These are phyloP conservation scores for Ustilago hordei DNA, from an alignment of 1,284 basidiomycete genomes.

Conservation along the genomic window DNA sequence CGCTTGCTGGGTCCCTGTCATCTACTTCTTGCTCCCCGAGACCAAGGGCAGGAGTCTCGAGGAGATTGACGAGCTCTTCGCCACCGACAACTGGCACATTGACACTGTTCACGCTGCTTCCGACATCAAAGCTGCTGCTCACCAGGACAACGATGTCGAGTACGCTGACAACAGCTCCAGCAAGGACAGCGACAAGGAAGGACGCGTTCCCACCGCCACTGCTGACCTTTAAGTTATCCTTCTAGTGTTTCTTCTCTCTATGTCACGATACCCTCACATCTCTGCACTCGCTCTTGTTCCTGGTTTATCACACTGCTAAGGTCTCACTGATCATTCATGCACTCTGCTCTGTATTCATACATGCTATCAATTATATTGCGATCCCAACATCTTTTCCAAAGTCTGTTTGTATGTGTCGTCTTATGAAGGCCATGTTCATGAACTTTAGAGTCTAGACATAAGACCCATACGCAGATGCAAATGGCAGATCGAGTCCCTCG, in stretches of 20 bases:
- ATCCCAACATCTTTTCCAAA: not conserved
- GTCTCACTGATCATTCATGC: not conserved
- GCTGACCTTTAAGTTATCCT: constrained; percentile 11
- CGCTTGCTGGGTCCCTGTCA: constrained; percentile 66
- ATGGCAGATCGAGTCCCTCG: constrained; percentile 2
- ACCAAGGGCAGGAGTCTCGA: constrained; percentile 67
- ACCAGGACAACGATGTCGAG: constrained; percentile 30
- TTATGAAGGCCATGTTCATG: not conserved
- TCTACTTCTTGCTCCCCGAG: constrained; percentile 69
- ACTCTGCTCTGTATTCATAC: constrained; percentile 7
- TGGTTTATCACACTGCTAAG: constrained; percentile 1
- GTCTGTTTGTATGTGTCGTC: not conserved
- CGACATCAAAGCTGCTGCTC: constrained; percentile 37
- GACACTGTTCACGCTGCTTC: constrained; percentile 30
- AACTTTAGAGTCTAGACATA: not conserved
- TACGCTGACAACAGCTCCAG: constrained; percentile 29
- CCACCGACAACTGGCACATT: constrained; percentile 45
- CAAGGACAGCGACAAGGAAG: constrained; percentile 34
- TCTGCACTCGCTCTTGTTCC: not conserved
- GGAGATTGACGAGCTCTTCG: constrained; percentile 67
- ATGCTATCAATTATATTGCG: not conserved
- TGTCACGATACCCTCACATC: constrained; percentile 18
- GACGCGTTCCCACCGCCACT: constrained; percentile 22
- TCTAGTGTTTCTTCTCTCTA: not conserved
- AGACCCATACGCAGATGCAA: constrained; percentile 6